Base-by-base conservation (phyloP, 805 yeast genomes). In the Clavispora santaluciae region DNA sequence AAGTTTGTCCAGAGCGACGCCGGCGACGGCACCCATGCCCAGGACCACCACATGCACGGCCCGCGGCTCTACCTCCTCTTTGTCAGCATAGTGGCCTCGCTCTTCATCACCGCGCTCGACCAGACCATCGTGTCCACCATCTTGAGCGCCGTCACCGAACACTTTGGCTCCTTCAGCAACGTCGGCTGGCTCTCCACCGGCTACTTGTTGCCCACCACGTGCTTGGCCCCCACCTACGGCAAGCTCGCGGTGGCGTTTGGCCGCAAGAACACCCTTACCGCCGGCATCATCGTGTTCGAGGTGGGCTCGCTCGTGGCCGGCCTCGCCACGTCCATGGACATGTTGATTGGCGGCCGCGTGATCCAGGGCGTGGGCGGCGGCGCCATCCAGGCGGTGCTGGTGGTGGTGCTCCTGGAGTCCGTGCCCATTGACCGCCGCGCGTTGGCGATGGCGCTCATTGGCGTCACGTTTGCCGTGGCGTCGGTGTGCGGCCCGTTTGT, bases 311-410 rank as follows among this genome's bases (percentile, higher is more conserved):
- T 81, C 40, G 60, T 82, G 5, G 64, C 75, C 41, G 90, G 85
- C 1, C 47, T 76, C 4, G 61, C 87, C 1, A 57, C 51, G 15
- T 65, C 69, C 24, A 80, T 84, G 79, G 64, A 71, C 40, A 73
- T 76, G 70, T 59, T 85, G 35, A 80, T 84, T 44, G 87, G 80
- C 3, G 90, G 88, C 1, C 70, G 95, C 51, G 81, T 78, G 6
- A 62, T 84, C 16, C 78, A 79, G 39, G 93, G 93, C 38, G 54
- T 79, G 24, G 91, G 90, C 12, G 88, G 81, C 8, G 83, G 86
- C 26, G 85, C 85, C 20, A 71, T 82, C 36, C 80, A 76, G 50
- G 66, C 81, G 1, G 61, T 80, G 58, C 75, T 72, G 4, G 68
- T 75, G 44, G 75, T 82, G 22, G 75, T 83, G 21, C 63, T 75